Evolutionary conservation across 192 early-diverging fungal genomes (phyloP).

Genomic region (Phlyctochytrium planicorne): DNA sequence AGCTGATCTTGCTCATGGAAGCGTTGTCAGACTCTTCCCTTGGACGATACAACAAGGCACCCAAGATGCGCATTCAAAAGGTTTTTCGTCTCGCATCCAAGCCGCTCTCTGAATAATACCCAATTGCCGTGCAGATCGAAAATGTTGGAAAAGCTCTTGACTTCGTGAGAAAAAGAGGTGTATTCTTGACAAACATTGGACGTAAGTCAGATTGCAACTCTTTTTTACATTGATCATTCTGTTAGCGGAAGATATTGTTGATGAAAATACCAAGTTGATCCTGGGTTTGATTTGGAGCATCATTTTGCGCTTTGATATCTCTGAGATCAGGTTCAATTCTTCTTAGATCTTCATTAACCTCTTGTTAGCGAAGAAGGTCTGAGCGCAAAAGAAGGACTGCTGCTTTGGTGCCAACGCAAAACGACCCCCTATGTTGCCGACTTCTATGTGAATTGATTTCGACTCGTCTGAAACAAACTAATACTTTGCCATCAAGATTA

Average conservation of each 20-base stretch:
- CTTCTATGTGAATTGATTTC: constrained; percentile 88
- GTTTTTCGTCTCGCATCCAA: too few species aligned
- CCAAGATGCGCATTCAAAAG: constrained; percentile 89
- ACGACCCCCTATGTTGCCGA: constrained; percentile 84
- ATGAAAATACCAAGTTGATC: constrained; percentile 86
- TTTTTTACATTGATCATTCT: constrained; percentile 15
- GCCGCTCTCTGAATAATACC: too few species aligned
- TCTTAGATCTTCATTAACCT: constrained; percentile 48
- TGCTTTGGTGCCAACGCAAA: constrained; percentile 96
- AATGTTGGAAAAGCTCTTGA: constrained; percentile 93
- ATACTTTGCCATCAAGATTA: neutral
- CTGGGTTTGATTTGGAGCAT: constrained; percentile 97
- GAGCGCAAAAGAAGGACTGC: constrained; percentile 92
- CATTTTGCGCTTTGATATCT: constrained; percentile 95
- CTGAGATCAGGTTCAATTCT: too few species aligned
- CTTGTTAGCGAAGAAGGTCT: constrained; percentile 92
- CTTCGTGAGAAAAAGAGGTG: constrained; percentile 83
- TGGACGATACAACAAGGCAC: constrained; percentile 83
- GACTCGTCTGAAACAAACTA: constrained; percentile 49
- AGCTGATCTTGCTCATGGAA: constrained; percentile 63
- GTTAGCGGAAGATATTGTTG: constrained; percentile 79
- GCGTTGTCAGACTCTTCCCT: constrained; percentile 33
- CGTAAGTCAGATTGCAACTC: neutral
- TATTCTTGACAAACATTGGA: constrained; percentile 93
- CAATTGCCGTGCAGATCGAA: too few species aligned